A percentile compares a stretch with the other conserved stretches of the same genome.
Conservation (phyloP, 495 filamentous ascomycete species). For the Staphylotrichum longicolle region DNA sequence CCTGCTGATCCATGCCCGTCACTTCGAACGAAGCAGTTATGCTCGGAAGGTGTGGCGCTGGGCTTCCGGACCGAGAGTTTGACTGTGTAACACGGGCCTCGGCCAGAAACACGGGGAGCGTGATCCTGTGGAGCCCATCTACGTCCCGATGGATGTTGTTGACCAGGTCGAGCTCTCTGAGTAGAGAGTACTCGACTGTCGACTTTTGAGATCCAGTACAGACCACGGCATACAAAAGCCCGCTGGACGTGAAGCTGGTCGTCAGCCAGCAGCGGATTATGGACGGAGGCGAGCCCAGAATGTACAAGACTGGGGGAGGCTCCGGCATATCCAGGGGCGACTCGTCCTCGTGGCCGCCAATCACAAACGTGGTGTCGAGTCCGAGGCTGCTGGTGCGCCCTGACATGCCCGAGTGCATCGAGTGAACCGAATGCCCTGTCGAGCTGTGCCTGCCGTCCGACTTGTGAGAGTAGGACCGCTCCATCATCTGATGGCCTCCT, state of each 20-base stretch:
- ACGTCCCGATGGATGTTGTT: slow-evolving; percentile 61
- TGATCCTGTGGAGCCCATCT: slow-evolving; percentile 63
- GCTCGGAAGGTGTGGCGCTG: slow-evolving; percentile 74
- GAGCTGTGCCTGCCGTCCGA: slow-evolving; percentile 96
- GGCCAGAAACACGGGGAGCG: slow-evolving; percentile 79
- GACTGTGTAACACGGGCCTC: slow-evolving; percentile 81
- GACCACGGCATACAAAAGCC: slow-evolving; percentile 84
- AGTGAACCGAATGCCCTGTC: slow-evolving; percentile 75
- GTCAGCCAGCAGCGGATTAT: slow-evolving; percentile 96
- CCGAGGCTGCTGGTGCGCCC: slow-evolving; percentile 81
- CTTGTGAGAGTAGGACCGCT: slow-evolving; percentile 88
- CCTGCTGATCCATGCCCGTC: slow-evolving; percentile 48
- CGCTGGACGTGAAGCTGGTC: slow-evolving; percentile 77
- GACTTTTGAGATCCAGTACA: slow-evolving; percentile 92
- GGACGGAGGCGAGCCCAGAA: slow-evolving; percentile 81
- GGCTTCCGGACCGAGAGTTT: slow-evolving; percentile 69
- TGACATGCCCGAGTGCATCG: slow-evolving; percentile 60
- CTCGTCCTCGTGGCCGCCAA: slow-evolving; percentile 58
- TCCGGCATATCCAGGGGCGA: slow-evolving; percentile 64
- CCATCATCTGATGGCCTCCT: slow-evolving; percentile 74
- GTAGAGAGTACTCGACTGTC: slow-evolving; percentile 65
- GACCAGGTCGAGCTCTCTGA: slow-evolving; percentile 68
- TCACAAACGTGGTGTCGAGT: slow-evolving; percentile 67
- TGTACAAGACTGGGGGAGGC: slow-evolving; percentile 78
- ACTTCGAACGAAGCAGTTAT: slow-evolving; percentile 78